Conservation (phyloP, 2,329 filamentous ascomycete species). For the Geosmithia flava region DNA sequence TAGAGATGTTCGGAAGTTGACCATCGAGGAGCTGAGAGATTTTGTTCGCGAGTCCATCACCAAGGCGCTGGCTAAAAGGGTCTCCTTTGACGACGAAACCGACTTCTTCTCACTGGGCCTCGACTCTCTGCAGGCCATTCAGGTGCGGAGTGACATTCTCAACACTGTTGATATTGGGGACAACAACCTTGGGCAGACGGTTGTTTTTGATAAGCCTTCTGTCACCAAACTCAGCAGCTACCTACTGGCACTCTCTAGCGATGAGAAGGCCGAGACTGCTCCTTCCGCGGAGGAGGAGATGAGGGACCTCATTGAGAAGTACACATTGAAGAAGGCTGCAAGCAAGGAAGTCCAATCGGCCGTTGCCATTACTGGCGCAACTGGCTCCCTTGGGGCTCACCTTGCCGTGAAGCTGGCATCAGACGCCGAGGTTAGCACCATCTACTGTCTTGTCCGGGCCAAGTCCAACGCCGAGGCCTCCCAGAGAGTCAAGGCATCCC, state of each 20-base stretch:
- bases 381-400: conserved; percentile 50
- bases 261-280: conserved; percentile 11
- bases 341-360: background rate
- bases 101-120: conserved; percentile 48
- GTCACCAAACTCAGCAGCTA: conserved; percentile 28
- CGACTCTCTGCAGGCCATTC: conserved; percentile 46
- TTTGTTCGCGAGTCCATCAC: conserved; percentile 19
- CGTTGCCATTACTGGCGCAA: conserved; percentile 44
- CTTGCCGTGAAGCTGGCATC: conserved; percentile 42
- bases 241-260: conserved; percentile 26
- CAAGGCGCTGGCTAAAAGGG: background rate
- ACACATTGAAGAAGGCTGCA: conserved; percentile 3
- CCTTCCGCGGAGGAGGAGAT: conserved; percentile 14
- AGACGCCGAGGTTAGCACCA: conserved; percentile 36
- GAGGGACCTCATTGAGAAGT: conserved; percentile 8
- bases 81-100: conserved; percentile 15
- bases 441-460: conserved; percentile 40
- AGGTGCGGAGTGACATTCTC: conserved; percentile 38
- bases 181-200: conserved; percentile 35
- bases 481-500: conserved; percentile 9
- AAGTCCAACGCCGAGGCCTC: conserved; percentile 6
- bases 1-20: conserved; percentile 5
- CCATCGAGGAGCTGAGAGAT: conserved; percentile 13
- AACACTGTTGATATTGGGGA: conserved; percentile 35
- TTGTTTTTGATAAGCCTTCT: conserved; percentile 45